Evolutionary conservation across 495 filamentous ascomycete genomes (phyloP).

Genomic region (Aspergillus indologenus): DNA sequence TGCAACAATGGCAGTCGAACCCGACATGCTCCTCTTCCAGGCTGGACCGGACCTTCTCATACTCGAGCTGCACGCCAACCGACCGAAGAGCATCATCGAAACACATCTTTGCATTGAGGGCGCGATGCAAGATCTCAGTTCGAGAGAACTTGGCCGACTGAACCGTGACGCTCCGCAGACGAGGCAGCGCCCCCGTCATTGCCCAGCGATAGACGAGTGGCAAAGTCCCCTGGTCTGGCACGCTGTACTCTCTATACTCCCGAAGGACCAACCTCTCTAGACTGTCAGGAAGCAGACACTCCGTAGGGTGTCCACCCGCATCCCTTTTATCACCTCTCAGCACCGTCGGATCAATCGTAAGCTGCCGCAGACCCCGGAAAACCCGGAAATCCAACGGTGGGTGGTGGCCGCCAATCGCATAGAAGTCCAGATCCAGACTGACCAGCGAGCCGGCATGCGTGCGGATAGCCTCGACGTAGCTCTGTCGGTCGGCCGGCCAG

Average conservation of each 20-base stretch:
- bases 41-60: not conserved
- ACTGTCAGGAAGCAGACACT: not conserved
- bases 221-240: not conserved
- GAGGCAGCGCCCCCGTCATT: not conserved
- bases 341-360: slow-evolving; percentile 2
- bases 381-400: slow-evolving; percentile 6
- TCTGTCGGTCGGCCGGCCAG: not conserved
- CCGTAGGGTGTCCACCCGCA: not conserved
- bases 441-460: not conserved
- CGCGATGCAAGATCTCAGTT: no score
- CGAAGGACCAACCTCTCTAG: not conserved
- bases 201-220: not conserved
- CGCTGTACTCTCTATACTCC: not conserved
- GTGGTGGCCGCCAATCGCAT: not conserved
- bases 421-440: slow-evolving; percentile 7
- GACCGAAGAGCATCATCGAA: not conserved
- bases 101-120: not conserved
- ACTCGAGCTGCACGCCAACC: not conserved
- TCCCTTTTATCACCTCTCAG: not conserved
- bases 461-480: not conserved
- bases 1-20: slow-evolving; percentile 1
- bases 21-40: not conserved
- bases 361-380: not conserved
- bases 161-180: not conserved
- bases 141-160: not conserved